Percentiles rank a stretch among this genome's conserved stretches.
phyloP scores from a whole-genome alignment of 192 early-diverging fungal species.

The Coemansia sp. region DNA sequence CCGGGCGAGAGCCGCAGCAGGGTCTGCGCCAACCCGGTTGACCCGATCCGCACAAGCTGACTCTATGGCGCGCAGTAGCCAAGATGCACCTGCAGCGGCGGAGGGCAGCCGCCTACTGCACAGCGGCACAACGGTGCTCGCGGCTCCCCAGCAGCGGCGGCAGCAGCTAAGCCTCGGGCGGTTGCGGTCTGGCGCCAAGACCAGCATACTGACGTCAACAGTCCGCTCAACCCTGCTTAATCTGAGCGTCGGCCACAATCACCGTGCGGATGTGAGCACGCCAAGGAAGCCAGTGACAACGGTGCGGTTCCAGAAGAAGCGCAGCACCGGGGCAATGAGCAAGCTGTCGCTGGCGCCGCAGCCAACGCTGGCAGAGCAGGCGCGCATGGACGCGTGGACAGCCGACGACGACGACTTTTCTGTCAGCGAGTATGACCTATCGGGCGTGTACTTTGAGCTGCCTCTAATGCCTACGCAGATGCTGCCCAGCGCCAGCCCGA shows the following conservation, averaged over 20 bases:
- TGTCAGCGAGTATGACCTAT: slow-evolving; percentile 37
- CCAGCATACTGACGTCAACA: slow-evolving; percentile 1
- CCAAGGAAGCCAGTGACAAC: not conserved
- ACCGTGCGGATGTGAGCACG: not conserved
- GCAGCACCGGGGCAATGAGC: slow-evolving; percentile 16
- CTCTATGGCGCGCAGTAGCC: slow-evolving; percentile 1
- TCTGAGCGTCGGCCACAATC: not conserved
- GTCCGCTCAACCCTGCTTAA: slow-evolving; percentile 13
- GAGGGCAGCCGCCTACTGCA: slow-evolving; percentile 1
- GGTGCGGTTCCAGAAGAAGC: slow-evolving; percentile 4
- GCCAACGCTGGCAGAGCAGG: slow-evolving; percentile 29
- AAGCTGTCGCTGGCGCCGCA: slow-evolving; percentile 23
- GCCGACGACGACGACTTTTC: slow-evolving; percentile 49
- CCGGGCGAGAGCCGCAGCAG: slow-evolving; percentile 5
- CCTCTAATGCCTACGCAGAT: not conserved
- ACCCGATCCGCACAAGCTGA: not conserved
- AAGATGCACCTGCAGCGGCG: not conserved
- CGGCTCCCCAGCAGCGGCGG: slow-evolving; percentile 11
- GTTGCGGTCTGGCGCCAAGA: not conserved
- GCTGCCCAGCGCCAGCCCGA: not conserved
- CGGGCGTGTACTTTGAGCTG: slow-evolving; percentile 44
- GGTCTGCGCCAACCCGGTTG: not conserved
- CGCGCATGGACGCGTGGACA: slow-evolving; percentile 45
- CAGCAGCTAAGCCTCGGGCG: slow-evolving; percentile 29
- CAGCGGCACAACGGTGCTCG: slow-evolving; percentile 6